These are phyloP conservation scores for Mimosa bimucronata DNA, from an alignment of 306 rosid genomes.

Conservation along the genomic window DNA sequence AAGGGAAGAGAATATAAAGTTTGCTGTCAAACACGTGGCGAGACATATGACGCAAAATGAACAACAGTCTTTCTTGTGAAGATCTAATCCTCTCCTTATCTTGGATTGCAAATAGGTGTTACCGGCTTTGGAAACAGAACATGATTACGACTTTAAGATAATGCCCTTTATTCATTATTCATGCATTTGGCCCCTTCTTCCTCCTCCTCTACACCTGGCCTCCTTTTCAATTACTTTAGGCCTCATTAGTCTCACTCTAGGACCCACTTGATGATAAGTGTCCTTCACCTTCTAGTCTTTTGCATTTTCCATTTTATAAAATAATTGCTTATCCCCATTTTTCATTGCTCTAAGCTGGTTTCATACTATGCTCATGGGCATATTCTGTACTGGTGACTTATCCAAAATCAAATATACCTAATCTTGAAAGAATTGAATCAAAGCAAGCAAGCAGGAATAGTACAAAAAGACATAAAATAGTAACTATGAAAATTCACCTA, in stretches of 20 bases:
- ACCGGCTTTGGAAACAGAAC: neutral
- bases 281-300: neutral
- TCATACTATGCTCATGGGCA: neutral
- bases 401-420: neutral
- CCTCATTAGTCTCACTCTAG: neutral
- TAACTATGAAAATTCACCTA: neutral
- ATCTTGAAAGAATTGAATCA: neutral
- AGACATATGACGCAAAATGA: neutral
- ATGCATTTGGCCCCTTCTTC: neutral
- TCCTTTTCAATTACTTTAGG: neutral
- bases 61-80: neutral
- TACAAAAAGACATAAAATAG: neutral
- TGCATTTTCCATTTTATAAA: neutral
- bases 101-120: neutral
- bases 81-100: neutral
- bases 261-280: neutral
- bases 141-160: neutral
- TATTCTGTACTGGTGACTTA: neutral
- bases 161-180: neutral
- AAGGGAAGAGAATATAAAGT: neutral
- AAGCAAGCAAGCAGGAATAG: neutral
- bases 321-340: neutral
- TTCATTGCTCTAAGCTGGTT: neutral
- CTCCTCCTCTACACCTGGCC: neutral
- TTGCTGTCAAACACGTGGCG: conserved; percentile 2